Evolutionary conservation across 78 protist genomes (phyloP).

Genomic region (Chrysochromulina parva): DNA sequence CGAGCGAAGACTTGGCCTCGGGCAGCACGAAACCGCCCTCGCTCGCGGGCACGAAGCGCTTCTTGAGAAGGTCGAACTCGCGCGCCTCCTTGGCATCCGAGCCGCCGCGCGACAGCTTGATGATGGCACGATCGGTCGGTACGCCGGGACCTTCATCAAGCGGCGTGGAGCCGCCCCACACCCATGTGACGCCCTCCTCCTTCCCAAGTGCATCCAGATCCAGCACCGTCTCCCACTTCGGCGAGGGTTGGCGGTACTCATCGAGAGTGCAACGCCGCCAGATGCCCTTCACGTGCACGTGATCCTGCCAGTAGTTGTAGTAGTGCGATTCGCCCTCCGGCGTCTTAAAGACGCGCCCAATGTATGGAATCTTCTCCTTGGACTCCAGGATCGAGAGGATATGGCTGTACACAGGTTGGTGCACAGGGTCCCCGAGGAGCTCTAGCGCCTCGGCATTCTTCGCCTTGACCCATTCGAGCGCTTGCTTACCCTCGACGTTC

Average conservation of each 20-base stretch:
- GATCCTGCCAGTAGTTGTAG: slow-evolving; percentile 53
- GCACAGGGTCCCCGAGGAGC: neutral
- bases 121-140: neutral
- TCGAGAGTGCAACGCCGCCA: slow-evolving; percentile 21
- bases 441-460: neutral
- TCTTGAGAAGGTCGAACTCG: slow-evolving; percentile 8
- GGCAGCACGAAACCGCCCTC: slow-evolving; percentile 38
- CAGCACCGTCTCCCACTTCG: slow-evolving; percentile 46
- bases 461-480: slow-evolving; percentile 7
- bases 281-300: neutral
- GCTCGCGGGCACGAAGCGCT: neutral
- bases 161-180: slow-evolving; percentile 28
- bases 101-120: slow-evolving; percentile 46
- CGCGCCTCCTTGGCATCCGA: slow-evolving; percentile 33
- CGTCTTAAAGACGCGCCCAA: neutral
- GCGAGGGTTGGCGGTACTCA: neutral
- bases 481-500: slow-evolving; percentile 19
- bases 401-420: neutral
- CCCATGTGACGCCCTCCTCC: slow-evolving; percentile 37
- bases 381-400: slow-evolving; percentile 15
- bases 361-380: slow-evolving; percentile 41
- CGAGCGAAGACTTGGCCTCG: neutral
- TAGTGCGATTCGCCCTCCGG: neutral
- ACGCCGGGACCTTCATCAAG: slow-evolving; percentile 20
- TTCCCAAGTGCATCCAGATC: neutral